Evolutionary conservation across 495 filamentous ascomycete genomes (phyloP).

Genomic region (Neurospora sublineolata): DNA sequence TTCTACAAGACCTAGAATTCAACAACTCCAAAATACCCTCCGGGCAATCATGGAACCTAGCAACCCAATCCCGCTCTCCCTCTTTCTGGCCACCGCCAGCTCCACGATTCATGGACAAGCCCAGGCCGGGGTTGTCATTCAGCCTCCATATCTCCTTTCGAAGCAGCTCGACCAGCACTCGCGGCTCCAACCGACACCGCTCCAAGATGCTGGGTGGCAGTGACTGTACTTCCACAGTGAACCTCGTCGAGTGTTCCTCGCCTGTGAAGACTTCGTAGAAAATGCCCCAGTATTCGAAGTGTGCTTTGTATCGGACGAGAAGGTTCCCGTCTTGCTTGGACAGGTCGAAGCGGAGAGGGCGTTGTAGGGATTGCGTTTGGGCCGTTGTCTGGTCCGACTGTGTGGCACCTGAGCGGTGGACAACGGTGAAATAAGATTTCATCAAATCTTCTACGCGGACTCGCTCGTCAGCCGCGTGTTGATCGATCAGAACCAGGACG

Average conservation of each 20-base stretch:
- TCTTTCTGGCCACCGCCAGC: not conserved
- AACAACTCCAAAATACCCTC: constrained; percentile 73
- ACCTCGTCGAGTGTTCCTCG: not conserved
- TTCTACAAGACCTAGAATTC: constrained; percentile 81
- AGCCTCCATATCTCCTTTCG: constrained; percentile 61
- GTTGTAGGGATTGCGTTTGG: constrained; percentile 24
- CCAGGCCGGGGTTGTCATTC: constrained; percentile 14
- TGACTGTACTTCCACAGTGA: constrained; percentile 37
- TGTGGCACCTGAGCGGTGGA: not conserved
- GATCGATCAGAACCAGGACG: constrained; percentile 70
- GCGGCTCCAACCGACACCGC: constrained; percentile 59
- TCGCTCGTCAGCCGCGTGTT: constrained; percentile 90
- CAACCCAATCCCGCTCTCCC: constrained; percentile 38
- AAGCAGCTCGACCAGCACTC: constrained; percentile 56
- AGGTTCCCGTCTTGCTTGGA: constrained; percentile 44
- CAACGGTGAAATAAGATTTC: constrained; percentile 23
- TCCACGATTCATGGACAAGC: not conserved
- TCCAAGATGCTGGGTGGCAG: constrained; percentile 64
- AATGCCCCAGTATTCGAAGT: constrained; percentile 66
- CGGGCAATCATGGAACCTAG: constrained; percentile 54
- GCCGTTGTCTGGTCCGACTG: not conserved
- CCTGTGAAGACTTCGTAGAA: constrained; percentile 34
- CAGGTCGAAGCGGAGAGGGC: constrained; percentile 51
- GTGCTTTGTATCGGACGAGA: constrained; percentile 38
- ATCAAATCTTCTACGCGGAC: constrained; percentile 65